Evolutionary conservation across 257 asterid genomes (phyloP), one percentile per base, ranked within the genome.

Genomic region (Ilex asprella): DNA sequence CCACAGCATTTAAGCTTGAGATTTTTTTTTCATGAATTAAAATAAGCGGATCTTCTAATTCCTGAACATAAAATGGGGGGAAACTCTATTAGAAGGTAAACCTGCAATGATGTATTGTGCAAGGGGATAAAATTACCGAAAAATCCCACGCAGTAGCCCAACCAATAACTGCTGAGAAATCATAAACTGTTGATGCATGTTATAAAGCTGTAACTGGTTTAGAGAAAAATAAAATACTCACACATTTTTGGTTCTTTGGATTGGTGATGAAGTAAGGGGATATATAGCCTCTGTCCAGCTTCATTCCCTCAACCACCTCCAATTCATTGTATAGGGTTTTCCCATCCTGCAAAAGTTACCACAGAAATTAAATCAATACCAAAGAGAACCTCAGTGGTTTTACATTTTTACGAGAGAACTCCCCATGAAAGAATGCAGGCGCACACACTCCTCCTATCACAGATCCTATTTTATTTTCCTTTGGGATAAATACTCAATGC

Each of bases 281-380:
- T 49, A 49, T 49, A 49, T 49, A 49, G 16, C 54, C 54, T 49
- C 54, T 49, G 54, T 49, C 54, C 14, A 49, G 54, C 54, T 49
- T 49, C 54, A 49, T 49, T 49, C 54, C 54, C 54, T 49, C 54
- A 49, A 49, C 54, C 54, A 49, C 54, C 10, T 49, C 54, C 54
- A 49, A 49, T 49, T 49, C 54, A 49, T 49, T 49, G 16, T 49
- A 12, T 12, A 49, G 54, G 14, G 54, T 49, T 49, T 49, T 49
- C 14, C 54, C 54, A 49, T 49, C 54, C 54, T 49, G 54, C 14
- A 49, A 49, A 1, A 11, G 14, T 11, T 11, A 15, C 6, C 14
- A 3, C 54, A 11, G 16, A 11, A 11, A 49, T 12, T 49, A 49
- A 4, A 49, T 49, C 14, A 3, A 49, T 11, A 12, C 14, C 10